A percentile compares a stretch with the other conserved stretches of the same genome.
Conservation (phyloP, 805 yeast species). For the Metschnikowia proteae region DNA sequence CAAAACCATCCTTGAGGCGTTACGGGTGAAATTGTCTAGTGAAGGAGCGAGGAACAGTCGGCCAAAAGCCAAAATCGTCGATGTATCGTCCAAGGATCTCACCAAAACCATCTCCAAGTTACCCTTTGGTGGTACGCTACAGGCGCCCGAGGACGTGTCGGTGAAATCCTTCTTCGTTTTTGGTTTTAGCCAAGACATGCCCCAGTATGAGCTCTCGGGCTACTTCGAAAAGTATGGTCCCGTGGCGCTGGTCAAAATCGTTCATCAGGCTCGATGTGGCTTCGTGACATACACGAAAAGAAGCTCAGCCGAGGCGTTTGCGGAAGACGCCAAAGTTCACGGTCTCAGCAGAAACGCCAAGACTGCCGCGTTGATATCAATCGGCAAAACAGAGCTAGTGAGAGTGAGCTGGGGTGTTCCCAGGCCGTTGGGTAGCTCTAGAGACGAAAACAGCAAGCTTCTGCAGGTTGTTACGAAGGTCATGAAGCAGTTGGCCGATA, state of each 20-base stretch:
- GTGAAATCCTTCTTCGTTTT: conserved; percentile 66
- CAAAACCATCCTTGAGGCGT: conserved; percentile 46
- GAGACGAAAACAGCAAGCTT: conserved; percentile 46
- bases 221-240: conserved; percentile 45
- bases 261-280: conserved; percentile 62
- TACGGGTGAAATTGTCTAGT: conserved; percentile 35
- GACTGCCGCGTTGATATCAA: conserved; percentile 32
- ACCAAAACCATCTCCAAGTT: conserved; percentile 49
- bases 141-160: conserved; percentile 29
- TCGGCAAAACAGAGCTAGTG: conserved; percentile 40
- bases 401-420: conserved; percentile 56
- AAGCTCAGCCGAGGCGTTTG: conserved; percentile 47
- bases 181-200: conserved; percentile 65
- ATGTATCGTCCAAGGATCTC: conserved; percentile 33
- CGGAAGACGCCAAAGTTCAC: conserved; percentile 19
- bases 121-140: conserved; percentile 65
- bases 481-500: conserved; percentile 49
- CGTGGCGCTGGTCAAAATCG: conserved; percentile 46
- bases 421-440: conserved; percentile 37
- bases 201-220: conserved; percentile 58
- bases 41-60: conserved; percentile 9
- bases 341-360: conserved; percentile 25
- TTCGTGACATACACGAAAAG: conserved; percentile 52
- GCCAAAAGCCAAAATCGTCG: conserved; percentile 29
- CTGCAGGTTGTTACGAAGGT: conserved; percentile 50